Conservation (phyloP, 2,329 filamentous ascomycete genomes). For the Thielaviopsis populi region DNA sequence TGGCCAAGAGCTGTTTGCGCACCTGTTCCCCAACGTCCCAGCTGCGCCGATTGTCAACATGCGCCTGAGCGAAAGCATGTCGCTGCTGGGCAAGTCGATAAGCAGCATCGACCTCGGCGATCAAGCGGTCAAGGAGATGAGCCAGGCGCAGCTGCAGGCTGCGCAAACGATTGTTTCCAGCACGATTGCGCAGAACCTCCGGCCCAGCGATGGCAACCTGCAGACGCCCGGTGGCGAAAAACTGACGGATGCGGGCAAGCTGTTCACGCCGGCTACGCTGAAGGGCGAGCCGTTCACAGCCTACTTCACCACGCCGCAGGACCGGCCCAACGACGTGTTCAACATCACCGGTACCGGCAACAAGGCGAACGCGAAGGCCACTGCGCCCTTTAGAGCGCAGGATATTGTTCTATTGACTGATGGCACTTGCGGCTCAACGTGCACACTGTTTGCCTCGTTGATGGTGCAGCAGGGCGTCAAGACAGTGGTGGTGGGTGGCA, state of each 20-base stretch:
- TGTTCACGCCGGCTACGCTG: slow-evolving; percentile 24
- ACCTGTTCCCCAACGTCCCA: slow-evolving; percentile 36
- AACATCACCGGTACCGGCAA: slow-evolving; percentile 30
- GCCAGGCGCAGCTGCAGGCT: slow-evolving; percentile 26
- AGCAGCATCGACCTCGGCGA: slow-evolving; percentile 21
- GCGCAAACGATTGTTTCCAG: slow-evolving; percentile 34
- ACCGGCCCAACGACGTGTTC: slow-evolving; percentile 24
- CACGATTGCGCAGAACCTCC: slow-evolving; percentile 30
- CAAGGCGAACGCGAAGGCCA: slow-evolving; percentile 28
- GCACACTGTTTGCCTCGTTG: slow-evolving; percentile 27
- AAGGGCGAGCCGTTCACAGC: slow-evolving; percentile 36
- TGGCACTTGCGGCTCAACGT: slow-evolving; percentile 20
- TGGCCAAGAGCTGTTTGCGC: slow-evolving; percentile 48
- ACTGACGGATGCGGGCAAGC: slow-evolving; percentile 22
- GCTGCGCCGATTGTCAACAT: slow-evolving; percentile 37
- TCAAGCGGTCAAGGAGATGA: slow-evolving; percentile 22
- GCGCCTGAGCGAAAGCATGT: slow-evolving; percentile 34
- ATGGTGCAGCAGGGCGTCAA: slow-evolving; percentile 27
- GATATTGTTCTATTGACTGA: slow-evolving; percentile 20
- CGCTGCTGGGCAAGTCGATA: slow-evolving; percentile 27
- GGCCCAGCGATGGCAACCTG: slow-evolving; percentile 29
- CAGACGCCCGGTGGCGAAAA: slow-evolving; percentile 28
- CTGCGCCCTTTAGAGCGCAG: slow-evolving; percentile 20
- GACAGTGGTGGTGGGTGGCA: slow-evolving; percentile 42
- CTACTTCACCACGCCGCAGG: slow-evolving; percentile 29